Evolutionary conservation across 2,329 filamentous ascomycete species (phyloP).

Genomic region (Bipolaris sorokiniana): DNA sequence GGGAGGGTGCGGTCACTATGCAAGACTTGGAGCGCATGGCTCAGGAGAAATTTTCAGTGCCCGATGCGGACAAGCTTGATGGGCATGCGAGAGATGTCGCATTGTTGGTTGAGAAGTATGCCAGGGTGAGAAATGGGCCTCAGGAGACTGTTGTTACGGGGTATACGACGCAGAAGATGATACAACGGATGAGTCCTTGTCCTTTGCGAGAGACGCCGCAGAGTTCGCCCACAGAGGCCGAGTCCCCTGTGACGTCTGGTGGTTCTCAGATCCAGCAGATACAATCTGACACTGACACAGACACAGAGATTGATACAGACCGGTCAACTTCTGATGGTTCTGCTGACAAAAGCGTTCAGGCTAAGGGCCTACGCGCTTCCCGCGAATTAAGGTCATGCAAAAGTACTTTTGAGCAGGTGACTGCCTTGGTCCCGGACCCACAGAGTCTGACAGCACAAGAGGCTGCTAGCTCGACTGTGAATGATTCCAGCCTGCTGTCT

Average conservation of each 20-base stretch:
- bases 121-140: slow-evolving; percentile 18
- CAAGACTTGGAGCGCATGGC: slow-evolving; percentile 73
- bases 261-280: not conserved
- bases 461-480: too few species aligned
- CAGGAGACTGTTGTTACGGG: slow-evolving; percentile 27
- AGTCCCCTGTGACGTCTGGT: not conserved
- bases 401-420: too few species aligned
- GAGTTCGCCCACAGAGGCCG: slow-evolving; percentile 1
- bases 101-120: slow-evolving; percentile 31
- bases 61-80: slow-evolving; percentile 32
- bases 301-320: not conserved
- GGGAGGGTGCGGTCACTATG: slow-evolving; percentile 71
- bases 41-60: slow-evolving; percentile 54
- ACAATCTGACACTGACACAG: slow-evolving; percentile 1
- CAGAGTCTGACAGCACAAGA: not conserved
- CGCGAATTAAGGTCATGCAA: slow-evolving; percentile 6
- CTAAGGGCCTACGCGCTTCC: slow-evolving; percentile 27
- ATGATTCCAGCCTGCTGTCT: not conserved
- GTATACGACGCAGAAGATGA: slow-evolving; percentile 31
- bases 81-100: slow-evolving; percentile 43
- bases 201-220: slow-evolving; percentile 15
- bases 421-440: too few species aligned
- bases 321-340: slow-evolving; percentile 24
- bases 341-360: slow-evolving; percentile 27
- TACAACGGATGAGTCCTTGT: slow-evolving; percentile 24